A percentile compares a stretch with the other conserved stretches of the same genome.
Conservation (phyloP, 331 rosid species). For the Pyracantha coccinea region DNA sequence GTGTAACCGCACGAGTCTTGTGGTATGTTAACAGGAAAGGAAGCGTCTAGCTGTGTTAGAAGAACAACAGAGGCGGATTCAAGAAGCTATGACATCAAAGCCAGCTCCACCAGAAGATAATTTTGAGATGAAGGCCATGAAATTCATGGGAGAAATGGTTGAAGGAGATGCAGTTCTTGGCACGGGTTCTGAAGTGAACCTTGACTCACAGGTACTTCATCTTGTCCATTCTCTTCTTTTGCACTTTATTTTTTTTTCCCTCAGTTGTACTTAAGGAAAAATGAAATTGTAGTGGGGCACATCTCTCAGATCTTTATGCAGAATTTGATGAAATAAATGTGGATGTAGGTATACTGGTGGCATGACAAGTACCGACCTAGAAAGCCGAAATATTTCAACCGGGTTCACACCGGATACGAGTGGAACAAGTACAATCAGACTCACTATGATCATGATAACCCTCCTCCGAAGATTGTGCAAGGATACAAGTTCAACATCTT, state of each 20-base stretch:
- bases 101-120: conserved; percentile 80
- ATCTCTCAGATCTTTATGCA: not conserved
- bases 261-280: not conserved
- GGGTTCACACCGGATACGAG: conserved; percentile 94
- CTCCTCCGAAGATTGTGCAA: conserved; percentile 93
- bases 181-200: conserved; percentile 81
- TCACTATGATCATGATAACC: conserved; percentile 95
- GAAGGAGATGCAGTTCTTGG: conserved; percentile 98
- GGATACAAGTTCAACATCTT: conserved; percentile 90
- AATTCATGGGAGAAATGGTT: conserved; percentile 93
- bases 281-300: not conserved
- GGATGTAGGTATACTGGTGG: conserved; percentile 94
- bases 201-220: conserved; percentile 75
- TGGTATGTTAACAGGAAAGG: conserved; percentile 42
- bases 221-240: not conserved
- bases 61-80: conserved; percentile 75
- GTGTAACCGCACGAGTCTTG: not conserved
- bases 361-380: conserved; percentile 94
- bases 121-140: conserved; percentile 84
- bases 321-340: conserved; percentile 1
- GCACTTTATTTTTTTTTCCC: not conserved
- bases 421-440: conserved; percentile 98
- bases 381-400: conserved; percentile 92
- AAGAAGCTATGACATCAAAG: conserved; percentile 80
- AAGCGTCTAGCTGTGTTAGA: conserved; percentile 70